These are phyloP conservation scores for Aspergillus spinulosporus DNA, from an alignment of 2,329 filamentous ascomycete genomes.

Conservation along the genomic window DNA sequence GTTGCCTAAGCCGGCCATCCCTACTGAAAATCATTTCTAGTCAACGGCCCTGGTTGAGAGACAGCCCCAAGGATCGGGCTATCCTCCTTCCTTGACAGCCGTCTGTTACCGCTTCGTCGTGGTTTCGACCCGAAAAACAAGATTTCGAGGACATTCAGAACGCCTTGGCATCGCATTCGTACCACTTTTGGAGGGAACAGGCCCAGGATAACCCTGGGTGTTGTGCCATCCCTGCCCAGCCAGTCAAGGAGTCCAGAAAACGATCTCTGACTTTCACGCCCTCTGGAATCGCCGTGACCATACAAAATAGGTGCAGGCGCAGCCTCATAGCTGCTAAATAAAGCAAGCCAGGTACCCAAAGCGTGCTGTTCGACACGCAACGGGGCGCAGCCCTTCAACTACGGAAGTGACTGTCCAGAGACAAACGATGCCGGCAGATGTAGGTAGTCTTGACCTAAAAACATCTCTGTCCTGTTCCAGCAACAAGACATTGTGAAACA, in stretches of 20 bases:
- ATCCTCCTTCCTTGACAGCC: background rate
- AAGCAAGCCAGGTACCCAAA: slow-evolving; percentile 1
- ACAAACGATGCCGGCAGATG: background rate
- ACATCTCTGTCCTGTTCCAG: background rate
- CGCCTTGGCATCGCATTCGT: background rate
- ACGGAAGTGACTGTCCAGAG: background rate
- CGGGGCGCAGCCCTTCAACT: slow-evolving; percentile 14
- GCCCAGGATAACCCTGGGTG: background rate
- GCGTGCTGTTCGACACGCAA: background rate
- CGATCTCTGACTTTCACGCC: background rate
- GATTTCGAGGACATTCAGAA: background rate
- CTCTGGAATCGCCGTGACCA: background rate
- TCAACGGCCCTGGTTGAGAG: background rate
- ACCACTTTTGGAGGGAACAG: background rate
- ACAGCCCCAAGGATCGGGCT: background rate
- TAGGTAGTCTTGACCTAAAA: slow-evolving; percentile 16
- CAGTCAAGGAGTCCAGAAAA: background rate
- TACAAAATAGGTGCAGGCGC: background rate
- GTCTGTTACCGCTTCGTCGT: background rate
- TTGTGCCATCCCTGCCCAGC: background rate
- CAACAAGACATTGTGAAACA: slow-evolving; percentile 11
- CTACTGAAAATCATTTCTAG: background rate
- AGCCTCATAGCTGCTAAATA: slow-evolving; percentile 7
- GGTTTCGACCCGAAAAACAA: background rate
- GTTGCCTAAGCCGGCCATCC: background rate